A percentile compares a stretch with the other conserved stretches of the same genome.
Evolutionary conservation across 441 rosid genomes (phyloP).

Genomic region (Mallotus repandus): DNA sequence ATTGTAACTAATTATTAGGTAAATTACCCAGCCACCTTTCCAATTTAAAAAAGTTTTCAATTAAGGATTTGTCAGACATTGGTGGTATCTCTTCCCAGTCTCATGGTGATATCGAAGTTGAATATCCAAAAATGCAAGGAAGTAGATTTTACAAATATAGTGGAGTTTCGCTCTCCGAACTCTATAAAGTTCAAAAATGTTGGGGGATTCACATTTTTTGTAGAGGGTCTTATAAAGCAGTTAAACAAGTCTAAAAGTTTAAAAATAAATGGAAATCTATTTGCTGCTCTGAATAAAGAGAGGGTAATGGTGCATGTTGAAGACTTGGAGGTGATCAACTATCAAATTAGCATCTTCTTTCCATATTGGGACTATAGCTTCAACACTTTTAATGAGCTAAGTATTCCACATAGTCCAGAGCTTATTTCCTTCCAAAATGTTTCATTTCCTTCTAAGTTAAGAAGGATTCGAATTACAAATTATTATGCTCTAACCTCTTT

Average conservation of each 20-base stretch:
- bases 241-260: neutral
- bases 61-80: neutral
- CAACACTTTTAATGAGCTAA: neutral
- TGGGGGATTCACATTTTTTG: neutral
- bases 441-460: neutral
- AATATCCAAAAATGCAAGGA: neutral
- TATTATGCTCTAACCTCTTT: neutral
- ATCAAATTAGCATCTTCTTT: neutral
- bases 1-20: neutral
- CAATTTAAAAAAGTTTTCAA: neutral
- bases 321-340: neutral
- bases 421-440: neutral
- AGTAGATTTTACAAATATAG: neutral
- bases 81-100: neutral
- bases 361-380: neutral
- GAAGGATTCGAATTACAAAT: neutral
- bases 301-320: neutral
- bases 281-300: neutral
- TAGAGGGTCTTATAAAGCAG: neutral
- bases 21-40: neutral
- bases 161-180: neutral
- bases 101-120: neutral
- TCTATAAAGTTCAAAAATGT: neutral
- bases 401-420: neutral
- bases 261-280: neutral